phyloP scores from a whole-genome alignment of 257 asterid genomes.

The Scutellaria minor region DNA sequence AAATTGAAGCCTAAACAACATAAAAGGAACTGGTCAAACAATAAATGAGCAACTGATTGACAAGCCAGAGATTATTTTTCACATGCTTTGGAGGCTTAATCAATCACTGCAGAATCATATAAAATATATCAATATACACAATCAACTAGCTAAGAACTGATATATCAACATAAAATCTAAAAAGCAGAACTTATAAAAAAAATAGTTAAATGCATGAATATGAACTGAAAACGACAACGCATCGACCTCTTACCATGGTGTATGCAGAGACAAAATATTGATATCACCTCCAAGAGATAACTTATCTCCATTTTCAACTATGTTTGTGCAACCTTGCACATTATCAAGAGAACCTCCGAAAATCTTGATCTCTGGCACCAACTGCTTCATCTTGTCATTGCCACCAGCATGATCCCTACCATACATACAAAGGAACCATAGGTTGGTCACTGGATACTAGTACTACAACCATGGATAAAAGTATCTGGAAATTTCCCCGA shows the following conservation, averaged over 20 bases:
- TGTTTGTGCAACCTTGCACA: slow-evolving; percentile 81
- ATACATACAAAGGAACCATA: not conserved
- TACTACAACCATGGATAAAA: not conserved
- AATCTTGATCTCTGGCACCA: slow-evolving; percentile 76
- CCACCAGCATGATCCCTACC: slow-evolving; percentile 99
- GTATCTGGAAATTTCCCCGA: no score
- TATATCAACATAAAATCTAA: not conserved
- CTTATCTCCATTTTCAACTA: slow-evolving; percentile 83
- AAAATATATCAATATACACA: not conserved
- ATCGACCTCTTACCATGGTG: slow-evolving; percentile 66
- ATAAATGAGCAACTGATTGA: slow-evolving; percentile 5
- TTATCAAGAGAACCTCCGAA: slow-evolving; percentile 86
- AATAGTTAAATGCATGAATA: not conserved
- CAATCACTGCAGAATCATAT: not conserved
- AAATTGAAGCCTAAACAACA: not conserved
- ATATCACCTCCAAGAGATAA: slow-evolving; percentile 70
- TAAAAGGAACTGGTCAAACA: not conserved
- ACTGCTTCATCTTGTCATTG: slow-evolving; percentile 79
- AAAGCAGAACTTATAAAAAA: not conserved
- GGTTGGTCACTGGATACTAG: slow-evolving; percentile 6
- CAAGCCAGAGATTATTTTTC: not conserved
- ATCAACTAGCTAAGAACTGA: not conserved
- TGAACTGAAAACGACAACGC: not conserved
- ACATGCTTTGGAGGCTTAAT: not conserved
- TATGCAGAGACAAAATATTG: slow-evolving; percentile 72